Percentiles rank a stretch among this genome's conserved stretches.
These are phyloP conservation scores for Senna tora DNA, from an alignment of 306 rosid species.

Conservation along the genomic window DNA sequence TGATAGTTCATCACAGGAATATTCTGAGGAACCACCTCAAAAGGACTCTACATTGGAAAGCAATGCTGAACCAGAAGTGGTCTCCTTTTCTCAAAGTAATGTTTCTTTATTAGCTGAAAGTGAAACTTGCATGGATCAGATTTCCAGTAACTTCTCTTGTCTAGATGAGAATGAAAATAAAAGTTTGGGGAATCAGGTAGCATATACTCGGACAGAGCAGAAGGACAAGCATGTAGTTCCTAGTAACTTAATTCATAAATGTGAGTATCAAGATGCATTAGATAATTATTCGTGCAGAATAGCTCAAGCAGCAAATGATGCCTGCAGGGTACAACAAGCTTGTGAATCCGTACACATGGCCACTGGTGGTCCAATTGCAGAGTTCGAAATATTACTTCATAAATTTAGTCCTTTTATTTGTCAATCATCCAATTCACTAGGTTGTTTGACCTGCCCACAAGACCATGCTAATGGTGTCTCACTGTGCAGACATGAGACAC, in stretches of 20 bases:
- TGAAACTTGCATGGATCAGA: constrained; percentile 27
- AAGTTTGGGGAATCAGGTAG: constrained; percentile 30
- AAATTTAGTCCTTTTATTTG: constrained; percentile 64
- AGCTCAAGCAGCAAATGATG: constrained; percentile 56
- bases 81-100: constrained; percentile 41
- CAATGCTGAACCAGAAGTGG: constrained; percentile 38
- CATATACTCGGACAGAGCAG: constrained; percentile 33
- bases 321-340: constrained; percentile 56
- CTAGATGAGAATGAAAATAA: constrained; percentile 36
- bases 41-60: constrained; percentile 40
- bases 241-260: constrained; percentile 36
- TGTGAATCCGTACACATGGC: constrained; percentile 62
- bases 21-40: constrained; percentile 45
- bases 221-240: constrained; percentile 37
- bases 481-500: constrained; percentile 62
- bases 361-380: constrained; percentile 70
- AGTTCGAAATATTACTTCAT: constrained; percentile 72
- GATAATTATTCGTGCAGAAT: constrained; percentile 50
- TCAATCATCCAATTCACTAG: constrained; percentile 36
- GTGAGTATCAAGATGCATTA: constrained; percentile 36
- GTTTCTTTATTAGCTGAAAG: constrained; percentile 41
- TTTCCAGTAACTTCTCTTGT: constrained; percentile 28
- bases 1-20: constrained; percentile 47
- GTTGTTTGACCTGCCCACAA: constrained; percentile 48
- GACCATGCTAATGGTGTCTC: constrained; percentile 44